Conservation (phyloP, 164 flowering plant species). For the Magnolia kwangsiensis region DNA sequence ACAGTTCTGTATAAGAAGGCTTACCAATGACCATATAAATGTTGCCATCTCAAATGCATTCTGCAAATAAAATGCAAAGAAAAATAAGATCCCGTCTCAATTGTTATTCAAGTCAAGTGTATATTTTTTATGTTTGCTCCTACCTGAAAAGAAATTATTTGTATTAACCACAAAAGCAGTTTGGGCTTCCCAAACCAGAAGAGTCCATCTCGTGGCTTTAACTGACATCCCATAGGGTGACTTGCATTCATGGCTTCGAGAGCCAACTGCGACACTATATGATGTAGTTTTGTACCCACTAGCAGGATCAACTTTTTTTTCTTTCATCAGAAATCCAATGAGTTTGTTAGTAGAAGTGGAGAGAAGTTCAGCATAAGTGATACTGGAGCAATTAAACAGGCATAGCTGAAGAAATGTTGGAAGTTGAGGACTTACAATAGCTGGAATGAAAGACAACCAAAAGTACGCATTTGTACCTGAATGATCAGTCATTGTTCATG, state of each 20-base stretch:
- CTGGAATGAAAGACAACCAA: conserved; percentile 84
- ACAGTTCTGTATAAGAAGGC: conserved; percentile 9
- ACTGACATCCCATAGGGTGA: conserved; percentile 29
- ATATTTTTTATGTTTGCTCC: conserved; percentile 3
- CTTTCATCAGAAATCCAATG: neutral
- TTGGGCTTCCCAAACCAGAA: conserved; percentile 89
- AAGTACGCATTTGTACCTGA: conserved; percentile 76
- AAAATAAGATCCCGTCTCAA: neutral
- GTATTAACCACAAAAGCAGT: conserved; percentile 61
- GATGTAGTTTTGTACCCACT: conserved; percentile 79
- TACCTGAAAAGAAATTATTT: conserved; percentile 78
- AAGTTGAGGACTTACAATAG: conserved; percentile 46
- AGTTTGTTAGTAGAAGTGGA: conserved; percentile 6
- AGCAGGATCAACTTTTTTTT: conserved; percentile 59
- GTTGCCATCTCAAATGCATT: conserved; percentile 93
- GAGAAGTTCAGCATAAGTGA: neutral
- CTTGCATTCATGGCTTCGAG: conserved; percentile 52
- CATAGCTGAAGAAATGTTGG: neutral
- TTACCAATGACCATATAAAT: conserved; percentile 86
- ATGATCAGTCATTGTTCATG: conserved; percentile 5
- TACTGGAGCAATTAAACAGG: neutral
- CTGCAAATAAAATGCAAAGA: conserved; percentile 42
- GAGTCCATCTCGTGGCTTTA: conserved; percentile 78
- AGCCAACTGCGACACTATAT: conserved; percentile 73
- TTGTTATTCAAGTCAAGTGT: neutral